phyloP scores from a whole-genome alignment of 192 early-diverging fungal genomes.

The Spizellomyces sp. region DNA sequence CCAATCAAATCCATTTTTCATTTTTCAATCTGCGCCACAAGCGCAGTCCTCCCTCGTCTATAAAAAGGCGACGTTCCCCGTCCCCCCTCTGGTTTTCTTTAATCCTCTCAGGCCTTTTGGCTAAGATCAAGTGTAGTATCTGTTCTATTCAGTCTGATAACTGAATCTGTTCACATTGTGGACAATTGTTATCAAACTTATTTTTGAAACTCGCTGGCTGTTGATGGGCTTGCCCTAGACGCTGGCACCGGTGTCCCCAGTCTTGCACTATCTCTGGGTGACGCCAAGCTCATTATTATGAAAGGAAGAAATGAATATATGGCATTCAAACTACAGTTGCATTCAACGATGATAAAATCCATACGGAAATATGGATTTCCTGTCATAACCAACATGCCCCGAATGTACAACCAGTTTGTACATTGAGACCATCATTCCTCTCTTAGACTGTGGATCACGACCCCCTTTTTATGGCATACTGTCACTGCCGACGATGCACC shows the following conservation, averaged over 20 bases:
- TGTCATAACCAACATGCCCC: too few relatives aligned
- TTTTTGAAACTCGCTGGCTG: slow-evolving; percentile 52
- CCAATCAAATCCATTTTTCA: too few relatives aligned
- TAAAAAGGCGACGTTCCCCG: not conserved
- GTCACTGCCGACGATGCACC: too few relatives aligned
- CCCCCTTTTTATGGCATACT: too few relatives aligned
- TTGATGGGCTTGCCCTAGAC: slow-evolving; percentile 49
- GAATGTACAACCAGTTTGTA: too few relatives aligned
- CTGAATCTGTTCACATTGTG: slow-evolving; percentile 53
- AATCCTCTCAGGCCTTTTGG: slow-evolving; percentile 81
- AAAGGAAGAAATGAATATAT: slow-evolving; percentile 25
- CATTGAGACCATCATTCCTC: too few relatives aligned
- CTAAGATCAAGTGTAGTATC: slow-evolving; percentile 92
- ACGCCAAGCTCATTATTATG: slow-evolving; percentile 32
- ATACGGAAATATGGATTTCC: too few relatives aligned
- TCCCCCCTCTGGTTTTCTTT: slow-evolving; percentile 24
- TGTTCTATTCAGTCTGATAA: slow-evolving; percentile 78
- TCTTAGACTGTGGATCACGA: too few relatives aligned
- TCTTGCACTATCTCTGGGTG: slow-evolving; percentile 65
- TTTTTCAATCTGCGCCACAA: too few relatives aligned
- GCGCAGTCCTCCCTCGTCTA: too few relatives aligned
- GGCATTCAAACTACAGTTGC: too few relatives aligned
- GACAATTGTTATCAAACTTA: slow-evolving; percentile 56
- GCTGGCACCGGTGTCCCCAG: slow-evolving; percentile 62
- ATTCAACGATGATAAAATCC: too few relatives aligned